Evolutionary conservation across 139 green algal genomes (phyloP), one percentile per base, ranked within the genome.

Genomic region (Picochlorum sp.): DNA sequence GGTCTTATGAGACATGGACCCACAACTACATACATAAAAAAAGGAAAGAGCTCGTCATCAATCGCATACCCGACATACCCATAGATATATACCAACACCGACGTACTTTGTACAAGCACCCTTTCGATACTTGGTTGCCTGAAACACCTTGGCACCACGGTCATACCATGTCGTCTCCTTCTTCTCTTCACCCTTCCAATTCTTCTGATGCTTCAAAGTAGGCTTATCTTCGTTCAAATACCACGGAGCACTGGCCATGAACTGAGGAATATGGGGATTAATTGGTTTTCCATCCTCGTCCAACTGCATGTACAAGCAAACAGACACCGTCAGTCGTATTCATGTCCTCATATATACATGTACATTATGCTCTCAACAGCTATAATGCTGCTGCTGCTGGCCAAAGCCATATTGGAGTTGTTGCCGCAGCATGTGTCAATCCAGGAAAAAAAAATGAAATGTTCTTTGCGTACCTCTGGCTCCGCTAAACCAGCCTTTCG

Each of bases 221-320:
- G 94, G 91, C 47, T 86, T 61, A 56, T 80, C 74, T 55, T 86
- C 75, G 69, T 91, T 94, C 26, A 98, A 73, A 80, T 99, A 99
- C 94, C 94, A 99, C 10, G 94, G 94, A 41, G 91, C 94, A 51
- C 66, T 86, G 47, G 83, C 84, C 94, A 99, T 98, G 69, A 96
- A 98, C 79, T 97, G 82, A 4, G 94, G 94, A 60, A 99, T 98
- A 65, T 99, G 94, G 0, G 94, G 94, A 80, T 99, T 99, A 71
- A 99, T 99, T 56, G 95, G 90, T 57, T 94, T 95, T 50, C 94
- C 94, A 67, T 98, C 92, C 72, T 98, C 94, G 76, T 98, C 94
- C 1, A 97, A 62, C 78, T 59, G 67, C 60, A 58, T 59, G 73
- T 10, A 30, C 5, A 41, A 0, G 45, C 9, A 13, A 6, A 18